Percentiles rank a stretch among this genome's conserved stretches.
Conservation (phyloP, 2,329 filamentous ascomycete genomes). For the Alternaria sp. region DNA sequence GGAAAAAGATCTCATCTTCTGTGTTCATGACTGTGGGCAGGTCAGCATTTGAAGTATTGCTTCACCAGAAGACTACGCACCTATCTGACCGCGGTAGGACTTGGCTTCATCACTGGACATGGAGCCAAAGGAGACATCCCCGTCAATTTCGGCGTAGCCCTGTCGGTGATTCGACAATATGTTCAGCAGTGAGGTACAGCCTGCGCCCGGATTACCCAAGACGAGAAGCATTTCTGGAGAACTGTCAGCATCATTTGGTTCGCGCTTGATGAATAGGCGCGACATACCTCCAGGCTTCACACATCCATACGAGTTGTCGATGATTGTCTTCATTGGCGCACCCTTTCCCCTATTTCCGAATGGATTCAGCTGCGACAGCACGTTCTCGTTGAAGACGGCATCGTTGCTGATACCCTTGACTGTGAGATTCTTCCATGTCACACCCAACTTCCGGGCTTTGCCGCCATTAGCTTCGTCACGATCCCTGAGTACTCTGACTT, state of each 20-base stretch:
- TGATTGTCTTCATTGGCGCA: conserved; percentile 62
- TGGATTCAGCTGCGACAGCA: conserved; percentile 61
- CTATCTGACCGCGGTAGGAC: conserved; percentile 78
- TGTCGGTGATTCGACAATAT: conserved; percentile 56
- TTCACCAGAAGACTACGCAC: neutral
- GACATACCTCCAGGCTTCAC: conserved; percentile 63
- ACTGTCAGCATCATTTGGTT: neutral
- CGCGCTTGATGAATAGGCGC: neutral
- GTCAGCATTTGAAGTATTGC: neutral
- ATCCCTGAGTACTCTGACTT: neutral
- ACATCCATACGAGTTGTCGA: conserved; percentile 69
- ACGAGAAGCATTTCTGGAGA: conserved; percentile 69
- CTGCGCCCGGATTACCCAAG: conserved; percentile 65
- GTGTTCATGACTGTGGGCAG: conserved; percentile 64
- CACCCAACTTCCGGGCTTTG: conserved; percentile 70
- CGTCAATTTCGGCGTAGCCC: conserved; percentile 77
- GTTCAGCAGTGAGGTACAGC: conserved; percentile 68
- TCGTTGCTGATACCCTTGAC: conserved; percentile 72
- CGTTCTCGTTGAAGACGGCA: conserved; percentile 67
- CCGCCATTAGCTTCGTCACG: neutral
- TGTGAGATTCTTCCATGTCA: conserved; percentile 74
- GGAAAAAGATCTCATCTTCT: conserved; percentile 77
- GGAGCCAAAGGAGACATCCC: conserved; percentile 56
- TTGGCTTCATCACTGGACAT: conserved; percentile 74
- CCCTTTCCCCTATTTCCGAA: conserved; percentile 54